phyloP scores from a whole-genome alignment of 495 filamentous ascomycete genomes.

The Trichoderma reesei region DNA sequence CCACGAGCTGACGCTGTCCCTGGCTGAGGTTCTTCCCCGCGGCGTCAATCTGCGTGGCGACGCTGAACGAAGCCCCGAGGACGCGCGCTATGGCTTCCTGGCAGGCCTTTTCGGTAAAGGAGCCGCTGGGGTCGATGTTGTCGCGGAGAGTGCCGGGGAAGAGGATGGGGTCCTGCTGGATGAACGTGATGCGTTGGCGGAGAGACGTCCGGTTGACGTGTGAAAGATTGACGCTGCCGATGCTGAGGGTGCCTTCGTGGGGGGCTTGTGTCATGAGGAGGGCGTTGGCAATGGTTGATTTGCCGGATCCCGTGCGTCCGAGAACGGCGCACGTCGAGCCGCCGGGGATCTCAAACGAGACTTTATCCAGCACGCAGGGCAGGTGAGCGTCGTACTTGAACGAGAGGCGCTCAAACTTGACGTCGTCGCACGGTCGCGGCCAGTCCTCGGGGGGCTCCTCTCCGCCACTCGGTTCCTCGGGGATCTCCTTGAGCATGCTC shows the following conservation, averaged over 20 bases:
- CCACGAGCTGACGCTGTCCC: conserved; percentile 51
- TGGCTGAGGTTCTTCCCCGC: conserved; percentile 53
- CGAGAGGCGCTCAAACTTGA: conserved; percentile 66
- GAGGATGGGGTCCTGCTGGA: conserved; percentile 53
- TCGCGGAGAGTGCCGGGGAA: conserved; percentile 47
- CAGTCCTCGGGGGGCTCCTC: conserved; percentile 62
- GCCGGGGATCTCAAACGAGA: conserved; percentile 60
- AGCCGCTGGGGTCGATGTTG: conserved; percentile 44
- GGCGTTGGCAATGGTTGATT: conserved; percentile 48
- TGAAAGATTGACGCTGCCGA: conserved; percentile 44
- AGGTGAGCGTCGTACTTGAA: conserved; percentile 69
- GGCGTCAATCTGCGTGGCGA: conserved; percentile 39
- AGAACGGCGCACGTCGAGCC: conserved; percentile 60
- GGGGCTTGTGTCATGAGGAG: conserved; percentile 45
- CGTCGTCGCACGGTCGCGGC: conserved; percentile 58
- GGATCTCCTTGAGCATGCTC: conserved; percentile 64
- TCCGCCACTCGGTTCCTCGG: conserved; percentile 58
- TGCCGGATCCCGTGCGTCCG: conserved; percentile 56
- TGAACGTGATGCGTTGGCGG: conserved; percentile 46
- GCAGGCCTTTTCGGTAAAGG: conserved; percentile 38
- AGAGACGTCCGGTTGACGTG: conserved; percentile 43
- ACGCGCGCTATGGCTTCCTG: conserved; percentile 35
- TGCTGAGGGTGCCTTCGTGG: conserved; percentile 34
- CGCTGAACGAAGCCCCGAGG: conserved; percentile 30
- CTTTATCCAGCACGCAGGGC: conserved; percentile 52